phyloP scores from a whole-genome alignment of 2,329 filamentous ascomycete genomes.

The Aquanectria penicillioides region DNA sequence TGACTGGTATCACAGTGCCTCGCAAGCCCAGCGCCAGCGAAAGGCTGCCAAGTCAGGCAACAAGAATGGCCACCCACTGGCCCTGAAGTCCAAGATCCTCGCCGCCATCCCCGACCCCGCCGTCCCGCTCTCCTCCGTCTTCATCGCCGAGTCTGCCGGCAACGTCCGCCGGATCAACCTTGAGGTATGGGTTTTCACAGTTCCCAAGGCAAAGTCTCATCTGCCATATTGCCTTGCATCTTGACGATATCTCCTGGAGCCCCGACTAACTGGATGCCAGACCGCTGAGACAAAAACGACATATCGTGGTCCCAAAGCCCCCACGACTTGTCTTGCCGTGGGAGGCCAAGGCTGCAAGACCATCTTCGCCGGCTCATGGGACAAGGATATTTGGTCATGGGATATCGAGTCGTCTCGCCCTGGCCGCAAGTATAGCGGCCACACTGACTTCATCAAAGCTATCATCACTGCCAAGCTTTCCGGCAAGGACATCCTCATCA shows the following conservation, averaged over 20 bases:
- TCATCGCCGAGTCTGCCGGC: constrained; percentile 89
- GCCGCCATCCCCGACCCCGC: constrained; percentile 76
- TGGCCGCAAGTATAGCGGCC: constrained; percentile 74
- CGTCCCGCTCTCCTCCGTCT: constrained; percentile 67
- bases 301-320: constrained; percentile 81
- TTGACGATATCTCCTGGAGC: too few relatives aligned
- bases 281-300: constrained; percentile 47
- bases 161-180: constrained; percentile 78
- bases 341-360: constrained; percentile 65
- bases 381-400: constrained; percentile 92
- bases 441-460: constrained; percentile 91
- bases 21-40: constrained; percentile 61
- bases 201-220: neutral
- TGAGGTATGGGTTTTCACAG: constrained; percentile 64
- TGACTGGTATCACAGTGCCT: constrained; percentile 51
- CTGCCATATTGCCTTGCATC: neutral
- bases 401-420: constrained; percentile 66
- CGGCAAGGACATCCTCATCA: constrained; percentile 73
- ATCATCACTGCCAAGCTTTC: constrained; percentile 71
- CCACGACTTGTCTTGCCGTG: constrained; percentile 80
- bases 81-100: constrained; percentile 86
- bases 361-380: constrained; percentile 92
- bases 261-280: constrained; percentile 36
- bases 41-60: constrained; percentile 79
- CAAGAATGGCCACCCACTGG: constrained; percentile 82